Evolutionary conservation across 2,329 filamentous ascomycete species (phyloP).

Genomic region (Fusarium paranaense): DNA sequence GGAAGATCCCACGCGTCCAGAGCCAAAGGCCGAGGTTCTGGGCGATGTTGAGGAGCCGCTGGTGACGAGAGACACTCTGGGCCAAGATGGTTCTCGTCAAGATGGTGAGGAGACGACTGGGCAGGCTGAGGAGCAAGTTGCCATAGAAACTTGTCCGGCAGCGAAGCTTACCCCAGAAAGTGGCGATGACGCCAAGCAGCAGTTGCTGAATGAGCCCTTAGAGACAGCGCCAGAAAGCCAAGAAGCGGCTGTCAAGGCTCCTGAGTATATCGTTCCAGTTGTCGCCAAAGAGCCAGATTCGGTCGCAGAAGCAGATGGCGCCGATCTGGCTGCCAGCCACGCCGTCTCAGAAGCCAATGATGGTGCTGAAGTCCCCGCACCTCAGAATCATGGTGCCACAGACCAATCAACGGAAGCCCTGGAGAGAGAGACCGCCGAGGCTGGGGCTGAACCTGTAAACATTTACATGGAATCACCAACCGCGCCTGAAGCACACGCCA

Average conservation of each 20-base stretch:
- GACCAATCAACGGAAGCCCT: slow-evolving; percentile 23
- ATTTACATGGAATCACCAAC: slow-evolving; percentile 11
- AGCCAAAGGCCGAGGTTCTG: slow-evolving; percentile 20
- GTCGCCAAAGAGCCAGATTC: not conserved
- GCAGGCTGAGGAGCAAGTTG: not conserved
- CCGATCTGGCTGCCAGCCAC: slow-evolving; percentile 1
- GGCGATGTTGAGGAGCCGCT: slow-evolving; percentile 12
- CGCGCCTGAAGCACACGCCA: not conserved
- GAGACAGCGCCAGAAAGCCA: not conserved
- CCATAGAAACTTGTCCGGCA: not conserved
- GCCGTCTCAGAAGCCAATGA: slow-evolving; percentile 3
- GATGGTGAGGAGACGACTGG: not conserved
- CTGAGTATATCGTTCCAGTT: not conserved
- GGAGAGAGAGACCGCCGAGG: not conserved
- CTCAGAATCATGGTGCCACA: slow-evolving; percentile 5
- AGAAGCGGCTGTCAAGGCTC: not conserved
- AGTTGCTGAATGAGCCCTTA: not conserved
- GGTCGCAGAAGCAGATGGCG: not conserved
- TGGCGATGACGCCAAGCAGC: not conserved
- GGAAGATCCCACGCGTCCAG: slow-evolving; percentile 14
- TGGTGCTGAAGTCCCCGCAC: slow-evolving; percentile 10
- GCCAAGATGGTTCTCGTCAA: slow-evolving; percentile 1
- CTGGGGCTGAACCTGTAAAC: slow-evolving; percentile 17
- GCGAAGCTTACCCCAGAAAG: not conserved
- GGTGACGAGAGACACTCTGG: not conserved